Base-by-base conservation (phyloP, 805 yeast species). In the Candida insectalens region DNA sequence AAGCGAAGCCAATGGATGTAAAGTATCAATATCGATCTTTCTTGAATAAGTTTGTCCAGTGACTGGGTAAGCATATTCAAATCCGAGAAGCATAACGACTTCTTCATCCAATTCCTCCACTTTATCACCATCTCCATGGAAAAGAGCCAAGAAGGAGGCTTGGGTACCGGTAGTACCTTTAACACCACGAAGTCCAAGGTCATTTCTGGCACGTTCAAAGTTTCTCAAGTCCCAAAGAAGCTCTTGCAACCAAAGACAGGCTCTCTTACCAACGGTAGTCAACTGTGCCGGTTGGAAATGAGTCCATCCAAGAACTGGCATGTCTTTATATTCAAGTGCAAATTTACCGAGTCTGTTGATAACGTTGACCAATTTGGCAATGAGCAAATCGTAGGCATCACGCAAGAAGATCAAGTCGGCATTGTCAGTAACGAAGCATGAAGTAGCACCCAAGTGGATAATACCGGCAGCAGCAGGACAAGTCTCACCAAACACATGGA, bases 121-220 rank as follows among this genome's bases (percentile, higher is more conserved):
- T 65, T 84, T 87, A 55, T 83, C 96, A 62, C 89, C 96, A 61
- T 92, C 80, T 45, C 97, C 97, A 51, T 89, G 94, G 78, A 87
- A 92, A 48, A 92, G 71, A 14, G 96, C 74, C 56, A 92, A 67
- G 73, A 92, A 92, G 2, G 97, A 89, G 36, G 83, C 98, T 65
- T 92, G 98, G 27, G 98, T 92, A 62, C 98, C 98, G 32, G 98
- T 92, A 40, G 98, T 92, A 56, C 98, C 98, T 68, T 92, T 92
- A 46, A 88, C 97, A 58, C 98, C 98, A 63, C 98, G 78, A 50
- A 92, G 70, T 31, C 97, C 97, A 46, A 92, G 63, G 59, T 92
- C 98, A 54, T 89, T 82, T 66, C 98, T 80, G 32, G 97, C 97
- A 63, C 98, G 81, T 46, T 72, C 79, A 67, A 92, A 74, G 66